Base-by-base conservation (phyloP, 2,329 filamentous ascomycete species). In the Cylindrodendrum hubeiense region DNA sequence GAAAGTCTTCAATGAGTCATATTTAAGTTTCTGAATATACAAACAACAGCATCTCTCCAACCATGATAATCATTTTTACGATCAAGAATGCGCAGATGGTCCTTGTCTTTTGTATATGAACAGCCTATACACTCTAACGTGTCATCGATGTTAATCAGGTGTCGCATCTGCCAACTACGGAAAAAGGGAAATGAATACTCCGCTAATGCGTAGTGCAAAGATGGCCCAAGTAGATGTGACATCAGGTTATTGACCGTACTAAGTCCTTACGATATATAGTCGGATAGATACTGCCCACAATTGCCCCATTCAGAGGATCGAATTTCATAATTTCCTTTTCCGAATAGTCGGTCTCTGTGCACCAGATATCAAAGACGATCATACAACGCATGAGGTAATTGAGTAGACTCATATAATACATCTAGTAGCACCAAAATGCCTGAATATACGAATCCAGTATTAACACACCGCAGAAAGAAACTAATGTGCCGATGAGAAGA, bases 401-500 rank as follows among this genome's bases (percentile, higher is more conserved):
- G 80, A 89, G 89, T 0, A 87, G 87, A 69, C 89, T 86, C n/a
- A 88, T 72, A 53, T 81, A 89, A 78, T 89, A 89, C 6, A 91
- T 85, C 88, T 89, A 92, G 66, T 85, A 85, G 22, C 82, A 80
- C 92, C 92, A 94, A 77, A 94, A 94, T 1, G 78, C 71, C 6
- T 88, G 86, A 19, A 94, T 83, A 22, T 85, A 83, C 0, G 72
- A 71, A 67, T 90, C 92, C 0, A 91, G 91, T 0, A 94, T 91
- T 4, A 93, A 82, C 1, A 94, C 90, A 66, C 92, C 92, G 70
- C 91, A 93, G 81, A 95, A 94, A 1, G 86, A 87, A 9, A 93
- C 84, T 3, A 93, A 81, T 46, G 88, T 75, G 72, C 84, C 82
- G 60, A 90, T 79, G 19, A 89, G 55, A 1, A 90, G 74, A 0